These are phyloP conservation scores for Oryza officinalis DNA, from an alignment of 176 grass and related monocot species.

Conservation along the genomic window DNA sequence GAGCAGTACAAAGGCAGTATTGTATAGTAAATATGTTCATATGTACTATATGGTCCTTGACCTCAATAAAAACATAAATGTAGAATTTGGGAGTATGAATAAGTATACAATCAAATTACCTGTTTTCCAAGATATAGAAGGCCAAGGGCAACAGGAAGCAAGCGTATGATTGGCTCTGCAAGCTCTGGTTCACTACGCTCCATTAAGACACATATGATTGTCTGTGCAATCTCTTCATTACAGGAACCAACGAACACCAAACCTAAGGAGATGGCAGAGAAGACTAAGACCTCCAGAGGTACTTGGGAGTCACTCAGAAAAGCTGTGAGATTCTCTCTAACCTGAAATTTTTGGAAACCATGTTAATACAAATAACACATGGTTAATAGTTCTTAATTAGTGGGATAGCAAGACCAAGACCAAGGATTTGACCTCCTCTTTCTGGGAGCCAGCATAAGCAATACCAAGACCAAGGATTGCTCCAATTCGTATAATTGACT, in stretches of 20 bases:
- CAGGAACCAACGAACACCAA: constrained; percentile 96
- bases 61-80: neutral
- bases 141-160: constrained; percentile 89
- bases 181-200: constrained; percentile 83
- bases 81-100: neutral
- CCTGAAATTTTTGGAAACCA: constrained; percentile 47
- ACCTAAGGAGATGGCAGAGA: constrained; percentile 82
- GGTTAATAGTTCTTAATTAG: neutral
- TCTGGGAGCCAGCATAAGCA: constrained; percentile 75
- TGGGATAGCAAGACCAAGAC: neutral
- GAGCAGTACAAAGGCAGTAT: neutral
- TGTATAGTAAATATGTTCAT: neutral
- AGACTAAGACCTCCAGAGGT: constrained; percentile 86
- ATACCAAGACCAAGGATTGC: constrained; percentile 80
- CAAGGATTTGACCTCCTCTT: constrained; percentile 53
- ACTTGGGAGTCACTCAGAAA: constrained; percentile 77
- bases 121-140: constrained; percentile 98
- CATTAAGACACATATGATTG: constrained; percentile 90
- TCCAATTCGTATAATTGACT: constrained; percentile 58
- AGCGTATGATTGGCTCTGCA: constrained; percentile 72
- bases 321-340: constrained; percentile 61
- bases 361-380: constrained; percentile 31
- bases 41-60: neutral
- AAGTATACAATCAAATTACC: constrained; percentile 48
- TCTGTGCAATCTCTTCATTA: constrained; percentile 94